Conservation (phyloP, 441 rosid species). For the Erodium trifolium region DNA sequence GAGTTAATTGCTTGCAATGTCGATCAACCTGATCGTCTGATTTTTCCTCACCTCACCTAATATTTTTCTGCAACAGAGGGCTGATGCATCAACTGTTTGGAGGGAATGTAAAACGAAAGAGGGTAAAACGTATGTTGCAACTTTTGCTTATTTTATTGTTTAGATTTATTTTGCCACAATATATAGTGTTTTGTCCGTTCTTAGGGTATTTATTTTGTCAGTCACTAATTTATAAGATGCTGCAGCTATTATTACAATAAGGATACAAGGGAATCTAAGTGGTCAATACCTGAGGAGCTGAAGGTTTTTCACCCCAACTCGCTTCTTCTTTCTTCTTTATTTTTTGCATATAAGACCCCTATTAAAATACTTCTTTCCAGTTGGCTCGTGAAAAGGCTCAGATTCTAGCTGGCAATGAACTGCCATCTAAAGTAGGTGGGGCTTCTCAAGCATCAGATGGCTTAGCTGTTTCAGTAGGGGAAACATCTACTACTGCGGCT, state of each 20-base stretch:
- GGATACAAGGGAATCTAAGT: constrained; percentile 84
- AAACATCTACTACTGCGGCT: constrained; percentile 28
- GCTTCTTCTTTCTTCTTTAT: constrained; percentile 15
- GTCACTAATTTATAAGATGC: constrained; percentile 15
- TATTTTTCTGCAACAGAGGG: constrained; percentile 52
- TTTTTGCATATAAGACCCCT: constrained; percentile 23
- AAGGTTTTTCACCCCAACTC: constrained; percentile 44
- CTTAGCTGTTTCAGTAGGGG: constrained; percentile 35
- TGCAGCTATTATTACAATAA: constrained; percentile 90
- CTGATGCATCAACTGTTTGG: constrained; percentile 29
- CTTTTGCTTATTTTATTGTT: constrained; percentile 3
- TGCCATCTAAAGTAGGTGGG: constrained; percentile 34
- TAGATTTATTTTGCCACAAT: background rate
- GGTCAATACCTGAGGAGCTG: constrained; percentile 93
- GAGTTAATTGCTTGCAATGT: constrained; percentile 6
- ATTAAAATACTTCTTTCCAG: constrained; percentile 37
- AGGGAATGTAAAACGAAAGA: constrained; percentile 25
- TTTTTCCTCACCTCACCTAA: constrained; percentile 16
- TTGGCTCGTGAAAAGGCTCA: constrained; percentile 92
- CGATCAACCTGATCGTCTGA: background rate
- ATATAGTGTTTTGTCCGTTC: background rate
- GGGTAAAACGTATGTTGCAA: constrained; percentile 53
- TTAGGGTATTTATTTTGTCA: background rate
- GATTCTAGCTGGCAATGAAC: constrained; percentile 36
- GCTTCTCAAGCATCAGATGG: constrained; percentile 35